Base-by-base conservation (phyloP, 306 rosid genomes). In the Mimosa pudica region DNA sequence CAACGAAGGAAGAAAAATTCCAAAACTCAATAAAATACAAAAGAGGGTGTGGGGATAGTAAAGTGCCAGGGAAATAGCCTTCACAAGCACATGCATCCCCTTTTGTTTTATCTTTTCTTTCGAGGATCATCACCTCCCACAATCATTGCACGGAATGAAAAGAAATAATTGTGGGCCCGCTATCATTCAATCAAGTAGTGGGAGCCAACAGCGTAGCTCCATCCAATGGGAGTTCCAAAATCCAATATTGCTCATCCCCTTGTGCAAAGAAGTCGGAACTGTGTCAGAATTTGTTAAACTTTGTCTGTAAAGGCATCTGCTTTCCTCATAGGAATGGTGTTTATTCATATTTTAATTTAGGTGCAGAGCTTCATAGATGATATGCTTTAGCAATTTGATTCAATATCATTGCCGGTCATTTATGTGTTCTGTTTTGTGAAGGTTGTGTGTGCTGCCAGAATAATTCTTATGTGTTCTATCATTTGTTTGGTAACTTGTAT, bases 131-230 rank as follows among this genome's bases (percentile, higher is more conserved):
- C 79, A 78, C 73, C 82, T 76, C 87, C 80, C 63, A 47, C 71
- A 84, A 93, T 87, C 87, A 91, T 91, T 91, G 90, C 93, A 82
- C 83, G 85, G 92, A 87, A 84, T 87, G 81, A 88, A 88, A 86
- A 86, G 82, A 85, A 84, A 87, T 76, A 68, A 76, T 38, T 47
- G 74, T n/a, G 87, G 93, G 95, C 18, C 93, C 80, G 5, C 45
- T 14, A 51, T 57, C 76, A 44, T 13, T 36, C 78, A 45, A 80
- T 79, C 79, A 80, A 81, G 77, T 61, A 82, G 90, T 85, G 88
- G 91, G 83, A 70, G 81, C 86, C 88, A 85, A 74, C 72, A 44
- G 66, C 81, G 76, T 51, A 65, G 62, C 7, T 35, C 71, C 77
- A 7, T 63, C 82, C 74, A 82, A 83, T 76, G 73, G 62, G 49